A percentile compares a stretch with the other conserved stretches of the same genome.
Evolutionary conservation across 1,284 basidiomycete species (phyloP).

Genomic region (Cryptococcus amylolentus): DNA sequence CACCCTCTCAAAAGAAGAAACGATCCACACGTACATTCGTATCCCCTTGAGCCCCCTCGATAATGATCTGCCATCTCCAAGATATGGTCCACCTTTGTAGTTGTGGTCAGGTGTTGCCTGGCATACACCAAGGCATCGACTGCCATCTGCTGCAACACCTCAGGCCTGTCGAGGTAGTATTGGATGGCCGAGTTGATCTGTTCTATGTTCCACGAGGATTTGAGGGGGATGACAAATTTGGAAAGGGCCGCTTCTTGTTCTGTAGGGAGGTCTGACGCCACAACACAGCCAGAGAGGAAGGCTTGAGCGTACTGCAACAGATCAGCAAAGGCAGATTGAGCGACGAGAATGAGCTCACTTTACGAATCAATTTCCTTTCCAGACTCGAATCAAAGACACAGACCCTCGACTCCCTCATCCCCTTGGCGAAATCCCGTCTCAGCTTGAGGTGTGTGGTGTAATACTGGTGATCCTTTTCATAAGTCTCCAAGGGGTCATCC

Average conservation of each 20-base stretch:
- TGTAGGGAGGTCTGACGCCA: constrained; percentile 47
- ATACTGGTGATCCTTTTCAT: constrained; percentile 31
- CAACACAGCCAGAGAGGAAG: constrained; percentile 44
- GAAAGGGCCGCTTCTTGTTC: constrained; percentile 43
- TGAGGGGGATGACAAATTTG: constrained; percentile 38
- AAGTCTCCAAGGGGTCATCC: constrained; percentile 40
- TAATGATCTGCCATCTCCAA: constrained; percentile 40
- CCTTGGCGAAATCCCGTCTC: constrained; percentile 43
- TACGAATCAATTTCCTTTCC: constrained; percentile 47
- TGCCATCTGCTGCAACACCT: constrained; percentile 41
- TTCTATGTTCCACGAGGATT: constrained; percentile 41
- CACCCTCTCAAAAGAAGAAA: background rate
- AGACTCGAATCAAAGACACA: constrained; percentile 50
- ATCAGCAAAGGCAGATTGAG: background rate
- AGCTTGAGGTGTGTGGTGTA: constrained; percentile 36
- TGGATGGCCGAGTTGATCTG: constrained; percentile 35
- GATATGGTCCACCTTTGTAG: constrained; percentile 39
- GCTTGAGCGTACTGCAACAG: constrained; percentile 43
- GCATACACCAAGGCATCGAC: constrained; percentile 44
- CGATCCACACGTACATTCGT: constrained; percentile 33
- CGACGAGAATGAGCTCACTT: constrained; percentile 19
- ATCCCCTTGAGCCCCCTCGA: constrained; percentile 36
- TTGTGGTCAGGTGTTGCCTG: constrained; percentile 40
- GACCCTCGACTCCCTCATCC: constrained; percentile 44
- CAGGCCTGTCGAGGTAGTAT: constrained; percentile 33